phyloP scores from a whole-genome alignment of 805 yeast genomes.

The Phaffomyces antillensis region DNA sequence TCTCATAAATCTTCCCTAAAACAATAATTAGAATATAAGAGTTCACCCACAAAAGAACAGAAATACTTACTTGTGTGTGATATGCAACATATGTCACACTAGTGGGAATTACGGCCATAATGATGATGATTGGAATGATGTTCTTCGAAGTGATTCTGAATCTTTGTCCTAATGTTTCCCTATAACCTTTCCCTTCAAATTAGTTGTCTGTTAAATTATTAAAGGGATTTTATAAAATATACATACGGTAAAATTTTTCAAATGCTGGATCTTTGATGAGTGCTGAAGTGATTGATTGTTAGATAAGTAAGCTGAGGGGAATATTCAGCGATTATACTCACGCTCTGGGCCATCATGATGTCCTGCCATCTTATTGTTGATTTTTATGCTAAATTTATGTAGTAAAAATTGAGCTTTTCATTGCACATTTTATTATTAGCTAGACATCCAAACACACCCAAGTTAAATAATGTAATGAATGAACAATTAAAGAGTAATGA shows the following conservation, averaged over 20 bases:
- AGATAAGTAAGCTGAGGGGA: not conserved
- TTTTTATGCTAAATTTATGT: not conserved
- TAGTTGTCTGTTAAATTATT: not conserved
- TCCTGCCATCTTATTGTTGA: conserved; percentile 1
- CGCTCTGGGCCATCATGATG: conserved; percentile 12
- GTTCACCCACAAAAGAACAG: not conserved
- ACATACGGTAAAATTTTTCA: conserved; percentile 21
- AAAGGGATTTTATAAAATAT: not conserved
- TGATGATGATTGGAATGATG: conserved; percentile 12
- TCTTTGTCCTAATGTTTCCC: conserved; percentile 19
- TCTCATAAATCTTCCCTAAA: conserved; percentile 19
- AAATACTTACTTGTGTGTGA: conserved; percentile 12
- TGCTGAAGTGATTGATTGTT: conserved; percentile 6
- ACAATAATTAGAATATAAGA: not conserved
- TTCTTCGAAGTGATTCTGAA: conserved; percentile 20
- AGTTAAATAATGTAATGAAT: too few species aligned
- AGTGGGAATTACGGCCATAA: conserved; percentile 18
- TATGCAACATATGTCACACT: conserved; percentile 19
- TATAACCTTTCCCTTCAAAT: conserved; percentile 9
- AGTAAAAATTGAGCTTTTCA: too few species aligned
- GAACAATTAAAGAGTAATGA: too few species aligned
- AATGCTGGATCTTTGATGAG: conserved; percentile 21
- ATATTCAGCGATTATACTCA: not conserved
- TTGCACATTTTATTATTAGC: too few species aligned
- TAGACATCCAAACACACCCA: too few species aligned